A percentile compares a stretch with the other conserved stretches of the same genome.
Conservation (phyloP, 2,329 filamentous ascomycete genomes). For the Penicillium rolfsii region DNA sequence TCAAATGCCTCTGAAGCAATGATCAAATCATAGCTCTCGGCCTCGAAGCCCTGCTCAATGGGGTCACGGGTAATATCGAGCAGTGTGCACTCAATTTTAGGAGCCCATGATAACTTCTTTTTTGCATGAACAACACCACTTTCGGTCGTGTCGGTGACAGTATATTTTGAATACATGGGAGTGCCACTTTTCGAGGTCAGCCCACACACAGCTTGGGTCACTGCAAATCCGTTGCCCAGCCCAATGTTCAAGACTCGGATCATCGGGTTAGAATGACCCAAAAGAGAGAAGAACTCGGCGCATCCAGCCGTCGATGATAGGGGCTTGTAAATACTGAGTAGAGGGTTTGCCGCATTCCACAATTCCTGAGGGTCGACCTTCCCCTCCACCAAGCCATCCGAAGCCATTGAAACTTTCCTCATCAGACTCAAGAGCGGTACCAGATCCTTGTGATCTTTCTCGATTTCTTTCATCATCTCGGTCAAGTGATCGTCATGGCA, state of each 20-base stretch:
- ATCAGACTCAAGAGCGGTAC: neutral
- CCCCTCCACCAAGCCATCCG: neutral
- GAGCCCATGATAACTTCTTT: neutral
- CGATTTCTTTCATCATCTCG: neutral
- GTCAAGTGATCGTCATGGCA: neutral
- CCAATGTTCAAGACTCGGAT: neutral
- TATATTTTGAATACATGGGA: slow-evolving; percentile 4
- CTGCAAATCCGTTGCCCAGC: neutral
- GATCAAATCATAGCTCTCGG: slow-evolving; percentile 12
- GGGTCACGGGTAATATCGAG: slow-evolving; percentile 1
- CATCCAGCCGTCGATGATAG: neutral
- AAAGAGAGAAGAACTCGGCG: neutral
- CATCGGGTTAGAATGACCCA: slow-evolving; percentile 3
- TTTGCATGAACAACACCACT: neutral
- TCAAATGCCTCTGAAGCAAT: slow-evolving; percentile 13
- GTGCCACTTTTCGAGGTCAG: neutral
- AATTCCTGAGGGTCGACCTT: neutral
- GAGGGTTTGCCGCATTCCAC: neutral
- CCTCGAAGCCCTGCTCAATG: slow-evolving; percentile 9
- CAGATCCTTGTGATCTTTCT: neutral
- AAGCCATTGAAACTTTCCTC: neutral
- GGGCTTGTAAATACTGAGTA: neutral
- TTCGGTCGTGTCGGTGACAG: neutral
- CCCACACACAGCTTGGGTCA: slow-evolving; percentile 4
- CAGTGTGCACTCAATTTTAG: neutral